Evolutionary conservation across 2,329 filamentous ascomycete genomes (phyloP).

Genomic region (Talaromyces sp.): DNA sequence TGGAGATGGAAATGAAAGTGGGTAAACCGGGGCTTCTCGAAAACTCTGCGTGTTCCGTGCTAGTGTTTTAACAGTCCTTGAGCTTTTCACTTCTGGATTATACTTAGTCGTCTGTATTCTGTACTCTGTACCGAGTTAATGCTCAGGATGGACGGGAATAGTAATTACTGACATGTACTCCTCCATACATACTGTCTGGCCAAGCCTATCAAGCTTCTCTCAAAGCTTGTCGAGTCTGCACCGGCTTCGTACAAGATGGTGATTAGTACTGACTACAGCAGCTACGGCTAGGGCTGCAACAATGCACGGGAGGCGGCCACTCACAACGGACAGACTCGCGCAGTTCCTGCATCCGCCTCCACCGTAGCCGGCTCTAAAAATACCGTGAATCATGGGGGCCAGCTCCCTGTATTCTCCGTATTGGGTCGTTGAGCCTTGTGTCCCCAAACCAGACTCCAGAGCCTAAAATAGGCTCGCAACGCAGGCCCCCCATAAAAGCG

Average conservation of each 20-base stretch:
- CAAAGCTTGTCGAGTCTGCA: background rate
- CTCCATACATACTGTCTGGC: background rate
- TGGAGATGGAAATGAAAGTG: background rate
- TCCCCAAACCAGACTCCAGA: too few species aligned
- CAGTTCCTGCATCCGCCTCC: background rate
- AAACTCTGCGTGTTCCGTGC: background rate
- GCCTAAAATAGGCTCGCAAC: background rate
- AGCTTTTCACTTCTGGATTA: background rate
- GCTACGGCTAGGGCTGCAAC: background rate
- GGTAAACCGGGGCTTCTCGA: background rate
- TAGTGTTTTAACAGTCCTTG: background rate
- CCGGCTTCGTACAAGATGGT: background rate
- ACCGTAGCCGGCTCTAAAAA: background rate
- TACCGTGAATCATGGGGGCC: background rate
- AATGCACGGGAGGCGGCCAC: background rate
- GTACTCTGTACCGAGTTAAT: too few species aligned
- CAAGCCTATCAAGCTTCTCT: background rate
- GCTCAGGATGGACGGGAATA: background rate
- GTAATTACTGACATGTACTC: background rate
- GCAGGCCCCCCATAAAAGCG: background rate
- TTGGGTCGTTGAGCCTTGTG: background rate
- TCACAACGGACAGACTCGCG: background rate
- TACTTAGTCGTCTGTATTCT: too few species aligned
- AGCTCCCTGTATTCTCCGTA: too few species aligned
- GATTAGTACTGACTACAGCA: background rate